Evolutionary conservation across 768 basidiomycete species (phyloP), one percentile per base, ranked within the genome.

Genomic region (Leccinellum luteum): DNA sequence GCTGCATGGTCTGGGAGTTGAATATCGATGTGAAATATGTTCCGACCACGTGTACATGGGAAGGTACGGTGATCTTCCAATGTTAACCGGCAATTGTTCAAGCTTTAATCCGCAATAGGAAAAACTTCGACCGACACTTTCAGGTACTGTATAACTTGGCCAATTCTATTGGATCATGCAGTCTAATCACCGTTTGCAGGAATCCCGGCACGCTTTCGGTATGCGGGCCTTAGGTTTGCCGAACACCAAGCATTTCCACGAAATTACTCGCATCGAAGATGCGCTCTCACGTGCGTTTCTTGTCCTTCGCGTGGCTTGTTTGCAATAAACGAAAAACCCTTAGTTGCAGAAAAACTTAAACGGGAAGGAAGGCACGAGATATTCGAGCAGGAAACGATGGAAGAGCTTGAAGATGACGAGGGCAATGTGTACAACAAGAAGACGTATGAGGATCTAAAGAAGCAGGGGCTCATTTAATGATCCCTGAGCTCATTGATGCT

Each of bases 171-270:
- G 45, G 21, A 55, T 50, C 43, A 23, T 43, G 17, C 28, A 52
- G 51, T 45, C 52, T 63, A 55, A 76, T 62, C 65, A 43, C 60
- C 25, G 56, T 58, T 68, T 57, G 60, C 69, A 91, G 83, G 97
- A 98, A 79, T 91, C 93, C 27, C 81, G 95, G 55, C 97, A 99
- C 75, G 92, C 97, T 1, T 98, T 98, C 64, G 97, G 95, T 23
- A 97, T 99, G 94, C 88, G 94, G 49, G 94, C 96, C 12, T 81
- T 99, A 28, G 97, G 97, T 34, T 80, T 99, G 56, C 97, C 97
- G 1, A 98, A 98, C 63, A 98, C 96, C 2, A 98, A 96, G 74
- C 97, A 99, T 75, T 99, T 98, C 80, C 94, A 97, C 69, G 97
- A 97, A 74, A 98, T 99, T 59, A 98, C 94, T 25, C 85, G 89